Evolutionary conservation across 2,329 filamentous ascomycete genomes (phyloP), one percentile per base, ranked within the genome.

Genomic region (Alternaria solani): DNA sequence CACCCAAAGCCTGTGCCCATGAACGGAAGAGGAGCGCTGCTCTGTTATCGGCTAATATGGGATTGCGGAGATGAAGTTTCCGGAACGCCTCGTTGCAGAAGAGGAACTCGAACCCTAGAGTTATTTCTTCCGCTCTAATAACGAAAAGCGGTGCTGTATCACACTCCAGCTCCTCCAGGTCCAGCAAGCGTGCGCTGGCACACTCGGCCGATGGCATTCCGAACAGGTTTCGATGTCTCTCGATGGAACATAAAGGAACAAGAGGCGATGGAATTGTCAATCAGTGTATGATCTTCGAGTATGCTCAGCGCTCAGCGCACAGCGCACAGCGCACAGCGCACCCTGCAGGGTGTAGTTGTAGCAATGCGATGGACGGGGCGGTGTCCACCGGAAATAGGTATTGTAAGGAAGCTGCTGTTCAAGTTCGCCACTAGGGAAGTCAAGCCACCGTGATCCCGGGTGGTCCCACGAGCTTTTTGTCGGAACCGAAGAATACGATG

Each of bases 51-150:
- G 41, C 64, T 9, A 65, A 11, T 16, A 74, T 49, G 6, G 23
- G 18, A 36, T 59, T 41, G 16, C 44, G 54, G 5, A 72, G 30
- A 7, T 25, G 38, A 6, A 44, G 46, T 30, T 30, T 49, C 8
- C 69, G 68, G 11, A 75, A 73, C 0, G 65, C 58, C 23, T 68
- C 64, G 38, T 75, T 76, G 41, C 62, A 62, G 41, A 68, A 74
- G 2, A 68, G 23, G 7, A 74, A 36, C 0, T 69, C 65, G 20
- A 74, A 74, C 0, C 46, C 42, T 1, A 70, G 52, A 2, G 62
- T 59, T 8, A 32, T 36, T 8, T 57, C 38, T 1, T 58, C 53
- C 7, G 62, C 62, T 38, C 48, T 67, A 16, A 75, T 59, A 23
- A 75, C 56, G 52, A 75, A 76, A 0, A 61, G 67, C 14, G 74